Evolutionary conservation across 495 filamentous ascomycete species (phyloP).

Genomic region (Geoglossum glabrum): DNA sequence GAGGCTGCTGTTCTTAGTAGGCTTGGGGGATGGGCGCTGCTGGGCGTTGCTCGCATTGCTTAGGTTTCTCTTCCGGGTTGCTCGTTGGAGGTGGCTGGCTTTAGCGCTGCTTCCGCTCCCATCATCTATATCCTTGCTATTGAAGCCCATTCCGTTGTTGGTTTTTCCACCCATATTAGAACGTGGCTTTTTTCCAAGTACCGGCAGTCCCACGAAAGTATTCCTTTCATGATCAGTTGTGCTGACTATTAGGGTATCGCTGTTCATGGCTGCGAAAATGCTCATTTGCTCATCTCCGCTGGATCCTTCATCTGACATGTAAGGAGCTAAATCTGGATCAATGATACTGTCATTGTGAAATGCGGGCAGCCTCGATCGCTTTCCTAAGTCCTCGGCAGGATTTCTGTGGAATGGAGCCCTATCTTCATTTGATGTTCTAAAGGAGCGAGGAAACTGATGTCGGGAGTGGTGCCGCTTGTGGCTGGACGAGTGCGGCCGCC

Average conservation of each 20-base stretch:
- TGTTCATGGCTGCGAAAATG: conserved; percentile 54
- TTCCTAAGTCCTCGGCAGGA: conserved; percentile 37
- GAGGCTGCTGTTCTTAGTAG: conserved; percentile 19
- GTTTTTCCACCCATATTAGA: conserved; percentile 54
- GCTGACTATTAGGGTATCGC: conserved; percentile 17
- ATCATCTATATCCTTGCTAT: conserved; percentile 39
- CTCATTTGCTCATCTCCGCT: conserved; percentile 84
- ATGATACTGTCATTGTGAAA: conserved; percentile 98
- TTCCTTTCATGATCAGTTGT: conserved; percentile 30
- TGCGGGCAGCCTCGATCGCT: conserved; percentile 52
- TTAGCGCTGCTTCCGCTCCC: conserved; percentile 21
- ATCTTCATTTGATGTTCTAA: conserved; percentile 44
- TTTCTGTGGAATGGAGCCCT: conserved; percentile 79
- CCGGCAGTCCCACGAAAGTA: conserved; percentile 24
- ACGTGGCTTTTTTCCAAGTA: conserved; percentile 39
- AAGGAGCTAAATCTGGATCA: conserved; percentile 85
- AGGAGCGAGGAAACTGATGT: conserved; percentile 47
- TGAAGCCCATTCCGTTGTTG: conserved; percentile 37
- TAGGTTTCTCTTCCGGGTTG: conserved; percentile 48
- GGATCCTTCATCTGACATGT: conserved; percentile 84
- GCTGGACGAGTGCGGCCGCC: conserved; percentile 49
- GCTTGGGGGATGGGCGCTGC: conserved; percentile 45
- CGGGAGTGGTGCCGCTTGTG: conserved; percentile 76
- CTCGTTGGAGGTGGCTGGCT: conserved; percentile 33
- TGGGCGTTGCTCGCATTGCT: conserved; percentile 55